Base-by-base conservation (phyloP, 2,329 filamentous ascomycete species). In the Alternaria hordeiaustralica region DNA sequence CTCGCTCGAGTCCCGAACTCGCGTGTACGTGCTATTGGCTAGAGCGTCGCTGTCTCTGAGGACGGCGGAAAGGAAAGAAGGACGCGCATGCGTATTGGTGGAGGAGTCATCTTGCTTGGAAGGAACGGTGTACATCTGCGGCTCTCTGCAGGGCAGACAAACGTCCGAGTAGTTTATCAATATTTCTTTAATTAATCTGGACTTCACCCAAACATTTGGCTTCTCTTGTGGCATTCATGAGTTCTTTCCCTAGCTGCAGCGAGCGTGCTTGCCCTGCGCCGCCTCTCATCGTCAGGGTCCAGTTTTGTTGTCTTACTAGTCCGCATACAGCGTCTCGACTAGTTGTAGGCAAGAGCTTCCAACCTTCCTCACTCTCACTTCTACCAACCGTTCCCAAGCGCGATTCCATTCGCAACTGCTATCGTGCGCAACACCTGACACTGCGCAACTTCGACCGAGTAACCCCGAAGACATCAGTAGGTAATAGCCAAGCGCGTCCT, bases 41-140 rank as follows among this genome's bases (percentile, higher is more conserved):
- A 61, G 78, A 80, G 78, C 78, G 78, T 80, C 78, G 77, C 76
- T 76, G 76, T 71, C 69, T 77, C 28, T 20, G 45, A n/a, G 13
- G 20, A 49, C 6, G 63, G 59, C 46, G 30, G 57, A 47, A 61
- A 58, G 55, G 49, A 21, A 62, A 54, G 49, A 44, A 13, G 45
- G 47, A 65, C 64, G 56, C 68, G 64, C 67, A 72, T 71, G 68
- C 69, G 71, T 73, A 71, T 66, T 55, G 74, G 77, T 72, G 69
- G 70, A 76, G 64, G 75, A 76, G 73, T 75, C 71, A 75, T 75
- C 63, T 41, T 36, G 49, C n/a, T 36, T 64, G 61, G 62, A 57
- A 63, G 60, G 36, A 66, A 58, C 49, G 55, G 30, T 57, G 60
- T 58, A 60, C 64, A 69, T 71, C 63, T 73, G 63, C 69, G 68